Conservation (phyloP, 2,329 filamentous ascomycete species). For the Sporothrix phasma region DNA sequence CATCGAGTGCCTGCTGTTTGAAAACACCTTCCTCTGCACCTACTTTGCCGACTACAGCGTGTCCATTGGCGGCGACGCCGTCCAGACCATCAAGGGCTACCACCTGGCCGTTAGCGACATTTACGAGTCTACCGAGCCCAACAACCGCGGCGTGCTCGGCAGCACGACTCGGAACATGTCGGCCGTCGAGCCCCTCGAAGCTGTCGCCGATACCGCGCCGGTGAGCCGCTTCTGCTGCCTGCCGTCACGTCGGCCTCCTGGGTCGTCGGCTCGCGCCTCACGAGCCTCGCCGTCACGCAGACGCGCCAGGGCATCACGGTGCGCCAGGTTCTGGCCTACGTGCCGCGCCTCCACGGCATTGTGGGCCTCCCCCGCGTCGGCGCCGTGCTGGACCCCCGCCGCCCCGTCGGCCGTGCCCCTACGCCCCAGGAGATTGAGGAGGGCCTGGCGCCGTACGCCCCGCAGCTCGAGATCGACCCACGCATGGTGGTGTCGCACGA, state of each 20-base stretch:
- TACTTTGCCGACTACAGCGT: slow-evolving; percentile 49
- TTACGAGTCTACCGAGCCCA: slow-evolving; percentile 73
- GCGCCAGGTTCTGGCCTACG: slow-evolving; percentile 68
- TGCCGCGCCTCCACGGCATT: slow-evolving; percentile 64
- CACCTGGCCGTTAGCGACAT: slow-evolving; percentile 80
- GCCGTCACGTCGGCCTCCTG: slow-evolving; percentile 72
- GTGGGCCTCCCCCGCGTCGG: slow-evolving; percentile 60
- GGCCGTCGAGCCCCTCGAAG: slow-evolving; percentile 56
- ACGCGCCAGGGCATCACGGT: slow-evolving; percentile 87
- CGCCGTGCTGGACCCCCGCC: slow-evolving; percentile 69
- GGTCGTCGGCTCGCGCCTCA: slow-evolving; percentile 69
- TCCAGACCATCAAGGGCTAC: slow-evolving; percentile 64
- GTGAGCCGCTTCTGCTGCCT: slow-evolving; percentile 42
- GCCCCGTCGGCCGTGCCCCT: slow-evolving; percentile 76
- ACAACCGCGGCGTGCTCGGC: slow-evolving; percentile 65
- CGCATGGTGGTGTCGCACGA: slow-evolving; percentile 57
- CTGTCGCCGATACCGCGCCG: slow-evolving; percentile 34
- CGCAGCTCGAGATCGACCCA: slow-evolving; percentile 73
- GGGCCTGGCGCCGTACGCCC: slow-evolving; percentile 65
- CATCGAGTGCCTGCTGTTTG: slow-evolving; percentile 69
- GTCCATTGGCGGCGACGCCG: slow-evolving; percentile 22
- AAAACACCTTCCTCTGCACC: slow-evolving; percentile 93
- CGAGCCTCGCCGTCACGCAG: slow-evolving; percentile 70
- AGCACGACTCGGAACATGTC: slow-evolving; percentile 53
- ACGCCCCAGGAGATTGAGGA: slow-evolving; percentile 73